These are phyloP conservation scores for Saccharomycodes ludwigii DNA, from an alignment of 805 yeast species.

Conservation along the genomic window DNA sequence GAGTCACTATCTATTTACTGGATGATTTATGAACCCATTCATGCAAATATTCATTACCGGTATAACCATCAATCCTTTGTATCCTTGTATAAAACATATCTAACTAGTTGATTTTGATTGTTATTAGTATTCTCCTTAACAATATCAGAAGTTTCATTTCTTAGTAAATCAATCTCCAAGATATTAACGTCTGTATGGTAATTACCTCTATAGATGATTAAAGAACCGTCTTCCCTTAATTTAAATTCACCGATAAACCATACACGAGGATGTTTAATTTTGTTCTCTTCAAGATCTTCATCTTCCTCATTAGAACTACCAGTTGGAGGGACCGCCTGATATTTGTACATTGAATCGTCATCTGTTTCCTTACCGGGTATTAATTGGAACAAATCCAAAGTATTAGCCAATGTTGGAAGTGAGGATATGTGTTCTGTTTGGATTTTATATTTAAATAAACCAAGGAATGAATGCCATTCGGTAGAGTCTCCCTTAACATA, in stretches of 20 bases:
- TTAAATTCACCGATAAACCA: slow-evolving; percentile 21
- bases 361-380: too few relatives aligned
- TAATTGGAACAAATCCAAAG: too few relatives aligned
- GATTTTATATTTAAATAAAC: slow-evolving; percentile 16
- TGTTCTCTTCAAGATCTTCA: slow-evolving; percentile 14
- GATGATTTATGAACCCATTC: neutral
- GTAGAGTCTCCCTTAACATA: slow-evolving; percentile 1
- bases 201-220: slow-evolving; percentile 19
- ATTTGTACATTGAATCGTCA: too few relatives aligned
- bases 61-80: too few relatives aligned
- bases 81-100: slow-evolving; percentile 18
- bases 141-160: slow-evolving; percentile 11
- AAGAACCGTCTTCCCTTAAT: slow-evolving; percentile 11
- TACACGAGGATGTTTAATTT: too few relatives aligned
- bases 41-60: slow-evolving; percentile 1
- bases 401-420: too few relatives aligned
- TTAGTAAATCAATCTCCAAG: slow-evolving; percentile 18
- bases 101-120: slow-evolving; percentile 15
- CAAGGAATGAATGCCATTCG: slow-evolving; percentile 18
- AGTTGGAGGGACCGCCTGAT: too few relatives aligned
- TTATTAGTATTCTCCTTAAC: too few relatives aligned
- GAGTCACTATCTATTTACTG: neutral
- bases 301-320: too few relatives aligned
- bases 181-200: slow-evolving; percentile 21
- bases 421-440: too few relatives aligned